A percentile compares a stretch with the other conserved stretches of the same genome.
Conservation (phyloP, 495 filamentous ascomycete genomes). For the Endocarpon pusillum region DNA sequence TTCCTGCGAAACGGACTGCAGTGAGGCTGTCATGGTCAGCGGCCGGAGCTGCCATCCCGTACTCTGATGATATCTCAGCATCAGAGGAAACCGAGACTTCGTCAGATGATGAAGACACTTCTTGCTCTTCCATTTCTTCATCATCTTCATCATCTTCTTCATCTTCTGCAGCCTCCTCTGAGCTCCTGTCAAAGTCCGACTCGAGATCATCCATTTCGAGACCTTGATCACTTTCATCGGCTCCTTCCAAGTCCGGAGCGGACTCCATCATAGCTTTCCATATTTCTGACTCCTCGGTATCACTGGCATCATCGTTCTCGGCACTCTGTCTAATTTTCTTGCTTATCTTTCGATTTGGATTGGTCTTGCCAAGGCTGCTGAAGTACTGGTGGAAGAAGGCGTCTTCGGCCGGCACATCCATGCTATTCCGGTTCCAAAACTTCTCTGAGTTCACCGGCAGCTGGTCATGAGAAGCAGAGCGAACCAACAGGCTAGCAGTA, state of each 20-base stretch:
- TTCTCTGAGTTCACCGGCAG: conserved; percentile 61
- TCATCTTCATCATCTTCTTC: conserved; percentile 28
- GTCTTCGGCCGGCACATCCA: conserved; percentile 75
- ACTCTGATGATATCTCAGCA: conserved; percentile 13
- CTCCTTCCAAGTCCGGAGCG: conserved; percentile 57
- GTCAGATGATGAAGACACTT: conserved; percentile 26
- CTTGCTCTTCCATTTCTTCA: conserved; percentile 28
- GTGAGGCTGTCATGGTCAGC: not conserved
- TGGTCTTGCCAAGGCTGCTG: conserved; percentile 53
- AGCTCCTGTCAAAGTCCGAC: conserved; percentile 30
- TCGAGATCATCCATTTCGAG: conserved; percentile 50
- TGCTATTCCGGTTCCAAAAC: conserved; percentile 83
- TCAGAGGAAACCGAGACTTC: conserved; percentile 34
- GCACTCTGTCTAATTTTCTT: conserved; percentile 33
- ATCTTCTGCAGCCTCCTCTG: conserved; percentile 31
- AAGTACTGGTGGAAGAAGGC: conserved; percentile 99
- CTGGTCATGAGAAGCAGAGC: conserved; percentile 24
- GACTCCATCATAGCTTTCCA: conserved; percentile 85
- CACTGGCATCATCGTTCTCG: conserved; percentile 13
- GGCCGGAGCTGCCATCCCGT: conserved; percentile 17
- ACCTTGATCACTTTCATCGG: conserved; percentile 43
- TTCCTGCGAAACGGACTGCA: conserved; percentile 23
- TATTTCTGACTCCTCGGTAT: conserved; percentile 40
- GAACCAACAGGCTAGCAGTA: conserved; percentile 45
- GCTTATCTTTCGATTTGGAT: conserved; percentile 35